Conservation (phyloP, 768 basidiomycete species). For the Cystofilobasidium bisporidii region DNA sequence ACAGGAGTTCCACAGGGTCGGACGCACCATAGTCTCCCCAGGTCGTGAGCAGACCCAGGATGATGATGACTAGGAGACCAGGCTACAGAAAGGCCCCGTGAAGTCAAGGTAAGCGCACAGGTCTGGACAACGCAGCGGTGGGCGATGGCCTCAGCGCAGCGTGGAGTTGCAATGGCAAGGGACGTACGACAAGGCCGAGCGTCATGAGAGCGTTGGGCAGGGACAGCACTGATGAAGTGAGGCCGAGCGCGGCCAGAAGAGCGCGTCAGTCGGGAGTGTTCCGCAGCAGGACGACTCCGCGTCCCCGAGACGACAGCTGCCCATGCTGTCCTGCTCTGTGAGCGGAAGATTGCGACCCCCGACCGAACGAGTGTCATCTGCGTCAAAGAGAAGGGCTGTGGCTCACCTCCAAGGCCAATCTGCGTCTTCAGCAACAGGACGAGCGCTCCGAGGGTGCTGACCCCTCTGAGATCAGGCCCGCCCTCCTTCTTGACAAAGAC, state of each 20-base stretch:
- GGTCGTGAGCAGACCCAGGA: background rate
- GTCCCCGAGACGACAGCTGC: too few relatives aligned
- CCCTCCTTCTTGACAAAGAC: conserved; percentile 10
- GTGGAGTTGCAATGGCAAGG: background rate
- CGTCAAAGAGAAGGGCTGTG: too few relatives aligned
- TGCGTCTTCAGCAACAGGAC: conserved; percentile 23
- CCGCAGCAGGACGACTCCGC: too few relatives aligned
- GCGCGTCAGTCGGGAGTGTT: background rate
- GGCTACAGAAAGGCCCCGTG: background rate
- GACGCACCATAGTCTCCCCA: conserved; percentile 8
- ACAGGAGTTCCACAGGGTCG: too few relatives aligned
- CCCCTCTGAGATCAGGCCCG: conserved; percentile 20
- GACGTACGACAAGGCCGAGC: conserved; percentile 1
- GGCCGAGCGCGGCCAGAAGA: too few relatives aligned
- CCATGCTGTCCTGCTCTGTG: too few relatives aligned
- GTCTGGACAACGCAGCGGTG: too few relatives aligned
- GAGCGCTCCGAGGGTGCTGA: conserved; percentile 11
- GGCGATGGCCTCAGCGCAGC: background rate
- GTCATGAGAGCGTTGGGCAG: background rate
- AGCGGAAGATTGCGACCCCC: too few relatives aligned
- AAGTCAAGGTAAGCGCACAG: background rate
- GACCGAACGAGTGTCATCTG: too few relatives aligned
- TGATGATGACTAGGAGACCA: background rate
- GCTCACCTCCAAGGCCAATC: conserved; percentile 14
- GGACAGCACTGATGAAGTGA: background rate